Percentiles rank a stretch among this genome's conserved stretches.
phyloP scores from a whole-genome alignment of 495 filamentous ascomycete genomes.

The Penicillium pancosmium region DNA sequence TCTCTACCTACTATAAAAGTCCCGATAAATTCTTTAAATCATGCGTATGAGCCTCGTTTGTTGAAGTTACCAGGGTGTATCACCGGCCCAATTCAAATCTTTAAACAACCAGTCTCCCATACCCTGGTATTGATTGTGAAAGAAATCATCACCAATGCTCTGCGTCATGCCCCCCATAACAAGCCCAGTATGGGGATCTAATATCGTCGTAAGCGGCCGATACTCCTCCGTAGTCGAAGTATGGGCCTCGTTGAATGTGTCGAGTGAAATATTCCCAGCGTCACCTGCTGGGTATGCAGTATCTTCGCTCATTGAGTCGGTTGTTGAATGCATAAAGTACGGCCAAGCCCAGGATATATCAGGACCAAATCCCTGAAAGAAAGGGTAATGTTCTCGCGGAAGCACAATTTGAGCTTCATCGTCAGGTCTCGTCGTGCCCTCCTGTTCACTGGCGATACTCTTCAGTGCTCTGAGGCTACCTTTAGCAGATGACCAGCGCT shows the following conservation, averaged over 20 bases:
- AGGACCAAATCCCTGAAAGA: constrained; percentile 16
- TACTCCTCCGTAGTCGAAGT: constrained; percentile 12
- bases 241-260: constrained; percentile 10
- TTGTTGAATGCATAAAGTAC: constrained; percentile 8
- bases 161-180: constrained; percentile 15
- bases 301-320: not conserved
- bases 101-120: constrained; percentile 27
- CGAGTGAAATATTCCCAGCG: not conserved
- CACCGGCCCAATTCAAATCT: constrained; percentile 20
- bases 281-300: not conserved
- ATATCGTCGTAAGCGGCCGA: constrained; percentile 19
- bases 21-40: no score
- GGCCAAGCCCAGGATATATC: constrained; percentile 24
- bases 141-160: constrained; percentile 6
- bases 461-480: constrained; percentile 23
- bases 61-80: constrained; percentile 10
- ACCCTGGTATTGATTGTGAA: constrained; percentile 26
- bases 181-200: constrained; percentile 19
- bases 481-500: constrained; percentile 30
- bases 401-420: constrained; percentile 1
- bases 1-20: no score
- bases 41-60: no score
- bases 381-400: constrained; percentile 14
- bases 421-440: not conserved
- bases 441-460: constrained; percentile 24